Base-by-base conservation (phyloP, 192 early-diverging fungal species). In the Umbelopsis isabellina region DNA sequence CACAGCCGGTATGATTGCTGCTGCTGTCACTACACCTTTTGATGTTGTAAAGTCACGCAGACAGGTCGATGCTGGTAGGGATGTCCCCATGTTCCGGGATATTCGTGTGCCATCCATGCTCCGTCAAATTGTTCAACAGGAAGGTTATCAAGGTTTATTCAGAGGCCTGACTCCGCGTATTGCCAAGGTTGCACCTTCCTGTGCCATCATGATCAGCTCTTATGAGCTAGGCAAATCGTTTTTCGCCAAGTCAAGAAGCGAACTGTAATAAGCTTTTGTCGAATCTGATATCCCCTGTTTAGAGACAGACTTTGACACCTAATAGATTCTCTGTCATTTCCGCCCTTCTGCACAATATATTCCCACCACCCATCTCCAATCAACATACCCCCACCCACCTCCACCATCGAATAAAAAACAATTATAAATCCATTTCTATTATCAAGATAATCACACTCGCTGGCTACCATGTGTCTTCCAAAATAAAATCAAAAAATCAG, bases 201-300 rank as follows among this genome's bases (percentile, higher is more conserved):
- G 97, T 76, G 97, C 95, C 0, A 93, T 98, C 65, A 97, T 98
- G 95, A 97, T 98, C 49, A 93, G 91, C 4, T 86, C 84, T 18
- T 94, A 94, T 65, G 92, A 92, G 73, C 70, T 88, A 35, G 91
- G 91, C n/a, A 92, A 91, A 58, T 51, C 68, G 15, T 80, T 80
- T 33, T 80, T 80, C 51, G 53, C 79, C 1, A 68, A 77, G 9
- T 71, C 69, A 23, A 69, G 67, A 25, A 23, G 47, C 22, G 22
- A 58, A 68, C 0, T 61, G 3, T 61, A 41, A 41, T 41, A 41
- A 41, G 37, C 5, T 5, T 6, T 30, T 41, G 37, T 41, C 37
- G 37, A 41, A 30, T 4, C 10, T 41, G 10, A 41, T 41, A 41
- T 41, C 37, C 0, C 37, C 5, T 30, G 7, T 6, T 41, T 41